These are phyloP conservation scores for Astrothelium subdiscretum DNA, from an alignment of 495 filamentous ascomycete species.

Conservation along the genomic window DNA sequence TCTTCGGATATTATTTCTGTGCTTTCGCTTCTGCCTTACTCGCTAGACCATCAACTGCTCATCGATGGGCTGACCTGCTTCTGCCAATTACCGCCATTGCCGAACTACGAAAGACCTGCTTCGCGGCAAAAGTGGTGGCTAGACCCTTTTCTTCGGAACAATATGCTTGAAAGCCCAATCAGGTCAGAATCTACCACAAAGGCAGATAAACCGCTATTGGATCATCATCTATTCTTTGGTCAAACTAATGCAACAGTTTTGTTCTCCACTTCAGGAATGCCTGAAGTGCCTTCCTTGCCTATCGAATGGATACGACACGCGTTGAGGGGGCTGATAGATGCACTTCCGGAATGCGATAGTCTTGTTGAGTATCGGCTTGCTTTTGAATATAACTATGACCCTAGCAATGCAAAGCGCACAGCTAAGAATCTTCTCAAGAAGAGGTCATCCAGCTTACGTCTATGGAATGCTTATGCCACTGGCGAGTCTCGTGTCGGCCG, in stretches of 20 bases:
- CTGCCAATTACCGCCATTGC: slow-evolving; percentile 50
- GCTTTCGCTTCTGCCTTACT: not conserved
- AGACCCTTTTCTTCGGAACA: slow-evolving; percentile 38
- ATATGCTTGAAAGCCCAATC: slow-evolving; percentile 18
- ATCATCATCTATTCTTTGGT: slow-evolving; percentile 23
- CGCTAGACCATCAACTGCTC: slow-evolving; percentile 19
- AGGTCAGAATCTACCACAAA: not conserved
- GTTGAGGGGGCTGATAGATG: slow-evolving; percentile 45
- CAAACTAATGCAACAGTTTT: slow-evolving; percentile 5
- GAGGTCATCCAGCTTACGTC: slow-evolving; percentile 46
- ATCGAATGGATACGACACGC: slow-evolving; percentile 38
- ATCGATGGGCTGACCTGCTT: slow-evolving; percentile 14
- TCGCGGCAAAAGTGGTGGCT: slow-evolving; percentile 28
- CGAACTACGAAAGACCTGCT: slow-evolving; percentile 13
- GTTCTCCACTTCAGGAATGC: not conserved
- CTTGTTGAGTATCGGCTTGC: slow-evolving; percentile 64
- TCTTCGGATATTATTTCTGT: slow-evolving; percentile 54
- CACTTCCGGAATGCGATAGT: slow-evolving; percentile 31
- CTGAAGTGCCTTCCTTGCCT: not conserved
- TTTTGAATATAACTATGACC: slow-evolving; percentile 48
- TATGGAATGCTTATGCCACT: slow-evolving; percentile 72
- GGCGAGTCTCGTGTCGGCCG: slow-evolving; percentile 53
- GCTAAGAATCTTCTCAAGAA: slow-evolving; percentile 63
- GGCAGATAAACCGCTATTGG: slow-evolving; percentile 6
- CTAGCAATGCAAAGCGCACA: slow-evolving; percentile 35